Conservation (phyloP, 257 asterid species). For the Solanum chmielewskii region DNA sequence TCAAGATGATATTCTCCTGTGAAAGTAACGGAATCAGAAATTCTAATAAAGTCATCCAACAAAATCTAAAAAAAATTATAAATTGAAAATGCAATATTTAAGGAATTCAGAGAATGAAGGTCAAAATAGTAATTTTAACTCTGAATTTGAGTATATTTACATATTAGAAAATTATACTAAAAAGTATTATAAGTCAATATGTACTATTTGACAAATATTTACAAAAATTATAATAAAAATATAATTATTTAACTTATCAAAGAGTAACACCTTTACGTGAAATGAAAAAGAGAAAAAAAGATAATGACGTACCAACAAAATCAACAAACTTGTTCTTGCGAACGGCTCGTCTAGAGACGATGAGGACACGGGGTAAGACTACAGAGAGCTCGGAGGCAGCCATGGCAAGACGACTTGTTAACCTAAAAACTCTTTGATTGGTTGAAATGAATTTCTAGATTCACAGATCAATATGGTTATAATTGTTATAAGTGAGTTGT, state of each 20-base stretch:
- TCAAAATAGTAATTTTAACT: neutral
- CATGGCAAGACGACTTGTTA: slow-evolving; percentile 1
- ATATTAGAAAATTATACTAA: no score
- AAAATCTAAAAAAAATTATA: neutral
- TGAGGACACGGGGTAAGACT: slow-evolving; percentile 48
- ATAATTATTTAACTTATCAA: neutral
- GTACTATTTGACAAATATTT: neutral
- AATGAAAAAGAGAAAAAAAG: neutral
- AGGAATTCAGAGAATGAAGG: neutral
- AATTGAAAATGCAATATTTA: neutral
- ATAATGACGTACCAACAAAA: slow-evolving; percentile 31
- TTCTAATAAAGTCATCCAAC: neutral
- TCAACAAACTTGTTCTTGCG: slow-evolving; percentile 64
- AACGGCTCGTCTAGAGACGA: slow-evolving; percentile 46
- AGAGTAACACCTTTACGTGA: neutral
- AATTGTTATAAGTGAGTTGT: neutral
- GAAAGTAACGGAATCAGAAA: neutral
- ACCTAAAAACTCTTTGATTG: neutral
- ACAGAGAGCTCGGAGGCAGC: slow-evolving; percentile 34
- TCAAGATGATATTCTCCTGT: slow-evolving; percentile 28
- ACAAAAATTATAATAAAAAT: neutral
- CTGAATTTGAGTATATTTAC: neutral
- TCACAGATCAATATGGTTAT: neutral
- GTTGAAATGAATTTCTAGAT: neutral
- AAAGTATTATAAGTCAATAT: no score